Evolutionary conservation across 1,139 yeast genomes (phyloP), one percentile per base, ranked within the genome.

Genomic region (Hansenula lynferdii): DNA sequence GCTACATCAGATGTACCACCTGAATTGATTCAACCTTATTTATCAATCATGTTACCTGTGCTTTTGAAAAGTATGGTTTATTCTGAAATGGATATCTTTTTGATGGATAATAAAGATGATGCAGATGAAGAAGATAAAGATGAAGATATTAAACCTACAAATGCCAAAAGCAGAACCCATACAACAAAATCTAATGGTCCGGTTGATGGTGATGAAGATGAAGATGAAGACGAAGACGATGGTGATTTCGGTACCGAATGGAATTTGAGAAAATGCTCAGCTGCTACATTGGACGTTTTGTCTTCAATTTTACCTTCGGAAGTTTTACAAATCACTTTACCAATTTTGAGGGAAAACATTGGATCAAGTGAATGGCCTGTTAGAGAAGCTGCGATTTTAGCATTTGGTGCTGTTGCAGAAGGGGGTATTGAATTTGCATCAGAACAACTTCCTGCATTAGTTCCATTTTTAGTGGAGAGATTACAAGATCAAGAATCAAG

Each of bases 351-450:
- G 57, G 79, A 76, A 37, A 76, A 80, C 41, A 77, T 92, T 39
- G 73, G 75, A 7, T 75, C 87, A 2, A 64, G 69, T 5, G 76
- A 81, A 43, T 92, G 98, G 98, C 85, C 85, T 29, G 77, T 84
- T 12, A 75, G 97, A 45, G 98, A 92, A 59, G 95, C 97, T 2
- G 81, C 97, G 1, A 90, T 92, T 28, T 70, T 92, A 38, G 97
- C 97, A 1, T 76, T 92, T 58, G 98, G 98, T 43, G 98, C 98
- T 23, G 82, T 90, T 53, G 85, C 95, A 28, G 89, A 83, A 50
- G 95, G 96, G 50, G 89, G 95, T 51, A 69, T 82, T 39, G 85
- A 82, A 40, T 72, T 77, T 39, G 80, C 90, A 15, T 65, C 80
- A 18, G 80, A 77, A 31, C 85, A 85, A 52, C 66, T 92, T 35